phyloP scores from a whole-genome alignment of 495 filamentous ascomycete genomes.

The Xylaria curta region DNA sequence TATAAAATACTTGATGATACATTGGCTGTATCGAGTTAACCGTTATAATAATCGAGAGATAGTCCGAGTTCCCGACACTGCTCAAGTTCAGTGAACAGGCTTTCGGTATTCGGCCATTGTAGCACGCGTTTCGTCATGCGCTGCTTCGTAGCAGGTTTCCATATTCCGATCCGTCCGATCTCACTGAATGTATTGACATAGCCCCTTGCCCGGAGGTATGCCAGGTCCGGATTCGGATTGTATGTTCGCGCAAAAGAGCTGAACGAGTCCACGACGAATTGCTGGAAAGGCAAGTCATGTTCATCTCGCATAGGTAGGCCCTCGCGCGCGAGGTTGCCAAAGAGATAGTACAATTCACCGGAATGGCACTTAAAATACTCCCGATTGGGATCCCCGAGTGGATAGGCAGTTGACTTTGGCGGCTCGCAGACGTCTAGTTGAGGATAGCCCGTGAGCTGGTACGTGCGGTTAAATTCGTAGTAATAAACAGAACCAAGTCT shows the following conservation, averaged over 20 bases:
- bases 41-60: slow-evolving; percentile 36
- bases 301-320: slow-evolving; percentile 45
- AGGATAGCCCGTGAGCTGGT: slow-evolving; percentile 57
- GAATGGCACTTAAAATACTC: slow-evolving; percentile 57
- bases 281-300: slow-evolving; percentile 45
- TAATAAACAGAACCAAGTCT: slow-evolving; percentile 44
- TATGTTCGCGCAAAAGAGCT: slow-evolving; percentile 43
- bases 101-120: slow-evolving; percentile 42
- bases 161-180: slow-evolving; percentile 30
- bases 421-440: slow-evolving; percentile 53
- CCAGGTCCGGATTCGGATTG: slow-evolving; percentile 46
- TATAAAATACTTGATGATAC: too few species aligned
- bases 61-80: slow-evolving; percentile 44
- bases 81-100: slow-evolving; percentile 38
- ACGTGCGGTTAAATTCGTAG: slow-evolving; percentile 60
- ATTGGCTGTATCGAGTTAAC: too few species aligned
- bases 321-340: slow-evolving; percentile 47
- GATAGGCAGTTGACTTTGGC: slow-evolving; percentile 42
- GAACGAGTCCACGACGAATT: slow-evolving; percentile 45
- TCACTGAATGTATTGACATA: slow-evolving; percentile 35
- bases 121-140: slow-evolving; percentile 40
- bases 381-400: slow-evolving; percentile 49
- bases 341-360: slow-evolving; percentile 54
- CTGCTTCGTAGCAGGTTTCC: slow-evolving; percentile 37
- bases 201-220: slow-evolving; percentile 41